A percentile compares a stretch with the other conserved stretches of the same genome.
Conservation (phyloP, 2,329 filamentous ascomycete genomes). For the Sordariomycetes sp. region DNA sequence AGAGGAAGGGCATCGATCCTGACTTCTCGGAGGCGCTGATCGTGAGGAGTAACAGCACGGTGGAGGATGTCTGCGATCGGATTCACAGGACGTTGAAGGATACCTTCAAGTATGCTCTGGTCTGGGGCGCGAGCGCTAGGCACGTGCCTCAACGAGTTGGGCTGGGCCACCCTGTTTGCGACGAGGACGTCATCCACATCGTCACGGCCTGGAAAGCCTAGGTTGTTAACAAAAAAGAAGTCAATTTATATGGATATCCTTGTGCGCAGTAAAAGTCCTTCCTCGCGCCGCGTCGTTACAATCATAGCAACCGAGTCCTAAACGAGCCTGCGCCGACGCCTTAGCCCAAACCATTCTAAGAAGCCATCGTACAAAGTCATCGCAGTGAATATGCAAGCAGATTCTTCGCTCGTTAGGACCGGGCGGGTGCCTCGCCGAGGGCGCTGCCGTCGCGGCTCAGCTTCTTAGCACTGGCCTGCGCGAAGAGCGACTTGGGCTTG, state of each 20-base stretch:
- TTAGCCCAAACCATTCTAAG: too few species aligned
- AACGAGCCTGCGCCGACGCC: too few species aligned
- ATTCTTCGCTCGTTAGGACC: too few species aligned
- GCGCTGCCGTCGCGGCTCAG: constrained; percentile 37
- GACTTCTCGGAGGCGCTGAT: constrained; percentile 89
- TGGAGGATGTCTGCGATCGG: constrained; percentile 95
- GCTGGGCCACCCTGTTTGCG: constrained; percentile 66
- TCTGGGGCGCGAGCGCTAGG: constrained; percentile 93
- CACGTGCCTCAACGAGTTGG: constrained; percentile 94
- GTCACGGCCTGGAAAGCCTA: constrained; percentile 56
- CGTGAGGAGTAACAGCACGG: constrained; percentile 75
- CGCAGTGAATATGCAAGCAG: too few species aligned
- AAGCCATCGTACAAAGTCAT: too few species aligned
- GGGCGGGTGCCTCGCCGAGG: constrained; percentile 26
- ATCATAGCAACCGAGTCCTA: too few species aligned
- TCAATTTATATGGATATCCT: background rate
- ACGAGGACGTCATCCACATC: constrained; percentile 62
- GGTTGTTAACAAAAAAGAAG: constrained; percentile 3
- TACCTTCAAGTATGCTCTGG: constrained; percentile 96
- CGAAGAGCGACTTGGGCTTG: constrained; percentile 61
- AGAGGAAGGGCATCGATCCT: constrained; percentile 86
- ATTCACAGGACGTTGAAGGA: constrained; percentile 94
- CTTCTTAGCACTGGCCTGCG: constrained; percentile 56
- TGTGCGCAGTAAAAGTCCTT: too few species aligned
- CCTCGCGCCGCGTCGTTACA: too few species aligned